phyloP scores from a whole-genome alignment of 306 rosid species.

The Quercus bicolor region DNA sequence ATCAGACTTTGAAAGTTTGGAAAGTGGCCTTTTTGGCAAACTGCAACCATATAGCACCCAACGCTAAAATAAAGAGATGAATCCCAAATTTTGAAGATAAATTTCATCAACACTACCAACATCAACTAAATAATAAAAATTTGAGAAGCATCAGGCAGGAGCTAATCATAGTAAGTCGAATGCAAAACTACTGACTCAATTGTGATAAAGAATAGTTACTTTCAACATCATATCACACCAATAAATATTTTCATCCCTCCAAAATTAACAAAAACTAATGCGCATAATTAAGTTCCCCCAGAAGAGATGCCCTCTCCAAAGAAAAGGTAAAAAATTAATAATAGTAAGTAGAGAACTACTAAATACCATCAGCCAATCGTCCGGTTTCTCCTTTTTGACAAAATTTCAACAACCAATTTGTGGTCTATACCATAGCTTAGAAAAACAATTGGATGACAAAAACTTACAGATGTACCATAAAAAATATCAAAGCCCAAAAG shows the following conservation, averaged over 20 bases:
- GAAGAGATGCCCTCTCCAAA: neutral
- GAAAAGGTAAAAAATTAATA: neutral
- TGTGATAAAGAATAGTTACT: neutral
- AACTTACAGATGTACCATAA: neutral
- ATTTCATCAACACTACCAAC: neutral
- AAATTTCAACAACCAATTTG: neutral
- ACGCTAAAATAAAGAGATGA: conserved; percentile 31
- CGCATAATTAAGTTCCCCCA: neutral
- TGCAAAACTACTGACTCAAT: too few species aligned
- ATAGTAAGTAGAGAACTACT: neutral
- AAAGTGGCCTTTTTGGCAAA: conserved; percentile 34
- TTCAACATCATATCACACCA: neutral
- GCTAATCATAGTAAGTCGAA: neutral
- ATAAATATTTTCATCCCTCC: neutral
- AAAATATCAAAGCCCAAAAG: neutral
- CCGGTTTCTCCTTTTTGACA: neutral
- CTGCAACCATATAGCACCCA: conserved; percentile 52
- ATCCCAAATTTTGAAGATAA: neutral
- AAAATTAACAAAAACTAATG: neutral
- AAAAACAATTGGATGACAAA: neutral
- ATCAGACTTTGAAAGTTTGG: conserved; percentile 65
- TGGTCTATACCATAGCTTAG: neutral
- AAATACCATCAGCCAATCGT: neutral
- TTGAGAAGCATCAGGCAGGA: neutral
- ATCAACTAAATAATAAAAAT: neutral